These are phyloP conservation scores for Cytospora chrysosperma DNA, from an alignment of 2,329 filamentous ascomycete species.

Conservation along the genomic window DNA sequence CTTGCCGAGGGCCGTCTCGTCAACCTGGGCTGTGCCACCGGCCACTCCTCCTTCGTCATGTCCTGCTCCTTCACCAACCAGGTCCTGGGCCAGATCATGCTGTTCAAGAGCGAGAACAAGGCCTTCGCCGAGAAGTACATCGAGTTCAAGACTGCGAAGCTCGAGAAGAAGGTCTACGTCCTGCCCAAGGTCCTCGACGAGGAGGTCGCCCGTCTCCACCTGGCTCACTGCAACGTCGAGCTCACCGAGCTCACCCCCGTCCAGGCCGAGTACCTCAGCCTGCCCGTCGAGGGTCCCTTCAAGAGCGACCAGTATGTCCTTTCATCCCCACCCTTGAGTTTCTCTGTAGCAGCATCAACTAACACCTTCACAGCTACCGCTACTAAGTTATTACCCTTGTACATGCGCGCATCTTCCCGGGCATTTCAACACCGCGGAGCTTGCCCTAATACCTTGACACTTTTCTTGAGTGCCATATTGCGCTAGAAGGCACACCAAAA, in stretches of 20 bases:
- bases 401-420: conserved; percentile 23
- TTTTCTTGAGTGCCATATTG: conserved; percentile 4
- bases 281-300: conserved; percentile 85
- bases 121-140: conserved; percentile 91
- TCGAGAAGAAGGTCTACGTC: conserved; percentile 90
- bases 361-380: conserved; percentile 53
- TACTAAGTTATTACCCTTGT: conserved; percentile 53
- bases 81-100: conserved; percentile 97
- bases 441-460: conserved; percentile 8
- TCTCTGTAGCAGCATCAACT: conserved; percentile 26
- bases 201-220: conserved; percentile 93
- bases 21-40: conserved; percentile 98
- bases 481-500: conserved; percentile 16
- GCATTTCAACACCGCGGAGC: conserved; percentile 22
- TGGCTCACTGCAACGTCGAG: conserved; percentile 92
- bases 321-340: neutral
- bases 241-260: conserved; percentile 79
- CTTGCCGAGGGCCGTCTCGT: conserved; percentile 97
- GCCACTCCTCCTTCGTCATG: conserved; percentile 99
- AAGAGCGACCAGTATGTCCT: conserved; percentile 85
- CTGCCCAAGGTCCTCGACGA: conserved; percentile 99
- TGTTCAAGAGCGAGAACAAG: conserved; percentile 89
- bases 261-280: conserved; percentile 93
- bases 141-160: conserved; percentile 92
- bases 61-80: conserved; percentile 99